These are phyloP conservation scores for Hyphodiscus hymeniophilus DNA, from an alignment of 495 filamentous ascomycete genomes.

Conservation along the genomic window DNA sequence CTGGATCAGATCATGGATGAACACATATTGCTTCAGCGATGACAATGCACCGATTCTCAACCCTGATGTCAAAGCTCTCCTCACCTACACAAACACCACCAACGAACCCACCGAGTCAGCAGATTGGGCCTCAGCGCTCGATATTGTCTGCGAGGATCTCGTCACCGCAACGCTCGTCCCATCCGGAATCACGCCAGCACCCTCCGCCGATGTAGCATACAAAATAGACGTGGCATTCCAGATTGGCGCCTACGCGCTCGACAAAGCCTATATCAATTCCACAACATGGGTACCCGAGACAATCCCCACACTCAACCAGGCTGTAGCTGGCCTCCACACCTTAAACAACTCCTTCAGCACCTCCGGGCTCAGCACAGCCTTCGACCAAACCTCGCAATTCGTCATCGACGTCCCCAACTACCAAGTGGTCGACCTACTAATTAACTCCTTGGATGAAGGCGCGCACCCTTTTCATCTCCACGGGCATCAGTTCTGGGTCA, in stretches of 20 bases:
- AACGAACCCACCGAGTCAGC: constrained; percentile 26
- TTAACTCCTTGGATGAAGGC: constrained; percentile 69
- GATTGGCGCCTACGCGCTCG: constrained; percentile 6
- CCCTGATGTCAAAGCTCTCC: constrained; percentile 4
- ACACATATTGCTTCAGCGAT: constrained; percentile 4
- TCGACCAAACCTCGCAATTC: constrained; percentile 34
- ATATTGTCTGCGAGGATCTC: constrained; percentile 7
- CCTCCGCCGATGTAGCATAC: constrained; percentile 3
- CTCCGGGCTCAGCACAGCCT: constrained; percentile 25
- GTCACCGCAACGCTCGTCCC: neutral
- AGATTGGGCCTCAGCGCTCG: constrained; percentile 6
- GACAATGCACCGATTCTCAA: constrained; percentile 7
- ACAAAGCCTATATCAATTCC: constrained; percentile 9
- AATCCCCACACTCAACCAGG: constrained; percentile 78
- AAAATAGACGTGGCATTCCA: constrained; percentile 8
- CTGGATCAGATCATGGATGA: constrained; percentile 9
- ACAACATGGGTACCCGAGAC: constrained; percentile 83
- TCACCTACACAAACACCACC: constrained; percentile 10
- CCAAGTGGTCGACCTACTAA: constrained; percentile 65
- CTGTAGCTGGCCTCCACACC: constrained; percentile 20
- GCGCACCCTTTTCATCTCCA: constrained; percentile 46
- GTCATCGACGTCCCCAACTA: constrained; percentile 34
- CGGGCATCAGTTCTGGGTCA: constrained; percentile 74
- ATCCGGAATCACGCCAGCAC: neutral
- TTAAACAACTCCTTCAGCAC: constrained; percentile 2